A percentile compares a stretch with the other conserved stretches of the same genome.
Conservation (phyloP, 371 early-diverging fungal genomes). For the Lichtheimia ramosa region DNA sequence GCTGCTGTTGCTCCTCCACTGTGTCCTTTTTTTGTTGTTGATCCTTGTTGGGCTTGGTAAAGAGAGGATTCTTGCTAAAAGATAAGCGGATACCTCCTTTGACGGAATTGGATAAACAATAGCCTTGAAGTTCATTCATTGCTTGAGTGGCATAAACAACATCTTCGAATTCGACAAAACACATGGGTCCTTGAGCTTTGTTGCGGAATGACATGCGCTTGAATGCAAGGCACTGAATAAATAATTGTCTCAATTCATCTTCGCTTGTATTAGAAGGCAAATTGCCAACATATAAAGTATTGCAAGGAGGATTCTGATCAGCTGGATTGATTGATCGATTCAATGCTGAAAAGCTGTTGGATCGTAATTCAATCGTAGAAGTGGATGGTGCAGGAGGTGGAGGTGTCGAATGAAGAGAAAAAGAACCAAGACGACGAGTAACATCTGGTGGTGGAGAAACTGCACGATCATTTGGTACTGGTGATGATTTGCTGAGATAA, state of each 20-base stretch:
- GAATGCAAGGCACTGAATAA: constrained; percentile 77
- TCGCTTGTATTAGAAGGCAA: constrained; percentile 81
- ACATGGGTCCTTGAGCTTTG: constrained; percentile 87
- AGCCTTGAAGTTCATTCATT: constrained; percentile 79
- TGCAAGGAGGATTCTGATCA: constrained; percentile 90
- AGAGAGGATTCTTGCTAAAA: constrained; percentile 88
- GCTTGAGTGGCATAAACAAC: constrained; percentile 85
- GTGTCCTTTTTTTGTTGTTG: constrained; percentile 1
- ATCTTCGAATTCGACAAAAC: constrained; percentile 91
- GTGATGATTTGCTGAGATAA: background rate
- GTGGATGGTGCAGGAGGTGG: background rate
- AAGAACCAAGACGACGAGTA: background rate
- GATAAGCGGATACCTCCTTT: constrained; percentile 92
- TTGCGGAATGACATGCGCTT: constrained; percentile 83
- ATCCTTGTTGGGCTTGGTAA: constrained; percentile 15
- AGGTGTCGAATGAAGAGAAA: background rate
- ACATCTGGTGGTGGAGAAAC: background rate
- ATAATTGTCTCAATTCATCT: constrained; percentile 80
- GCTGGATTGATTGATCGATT: background rate
- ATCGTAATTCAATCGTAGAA: background rate
- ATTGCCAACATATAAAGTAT: constrained; percentile 95
- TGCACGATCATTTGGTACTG: background rate
- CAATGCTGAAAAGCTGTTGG: background rate
- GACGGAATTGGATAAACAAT: constrained; percentile 75
- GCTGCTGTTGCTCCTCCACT: too few relatives aligned